Percentiles rank a stretch among this genome's conserved stretches.
These are phyloP conservation scores for Nakazawaea anatomiae DNA, from an alignment of 805 yeast species.

Conservation along the genomic window DNA sequence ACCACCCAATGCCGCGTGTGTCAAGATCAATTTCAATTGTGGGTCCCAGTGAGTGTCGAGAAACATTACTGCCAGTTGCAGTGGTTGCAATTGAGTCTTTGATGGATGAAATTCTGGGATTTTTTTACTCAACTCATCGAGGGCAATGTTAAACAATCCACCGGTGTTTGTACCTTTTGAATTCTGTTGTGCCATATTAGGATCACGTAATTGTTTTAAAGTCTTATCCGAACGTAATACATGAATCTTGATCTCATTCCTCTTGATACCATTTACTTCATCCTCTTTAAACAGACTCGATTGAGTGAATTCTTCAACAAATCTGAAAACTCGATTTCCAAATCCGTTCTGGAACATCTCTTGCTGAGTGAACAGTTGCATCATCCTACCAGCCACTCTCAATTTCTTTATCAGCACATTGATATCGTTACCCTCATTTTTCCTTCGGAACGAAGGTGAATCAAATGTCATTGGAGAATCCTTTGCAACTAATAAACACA, in stretches of 20 bases:
- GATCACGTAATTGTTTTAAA: constrained; percentile 65
- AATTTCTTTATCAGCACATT: constrained; percentile 69
- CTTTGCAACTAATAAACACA: constrained; percentile 67
- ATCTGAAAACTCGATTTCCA: constrained; percentile 72
- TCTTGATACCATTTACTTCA: constrained; percentile 20
- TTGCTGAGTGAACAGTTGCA: constrained; percentile 89
- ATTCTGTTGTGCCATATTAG: constrained; percentile 85
- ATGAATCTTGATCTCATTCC: constrained; percentile 72
- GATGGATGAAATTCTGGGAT: constrained; percentile 47
- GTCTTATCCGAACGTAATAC: constrained; percentile 63
- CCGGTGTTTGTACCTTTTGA: constrained; percentile 66
- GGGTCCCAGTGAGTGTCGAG: constrained; percentile 84
- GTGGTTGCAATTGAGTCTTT: constrained; percentile 33
- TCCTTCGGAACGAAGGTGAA: constrained; percentile 46
- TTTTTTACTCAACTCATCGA: constrained; percentile 57
- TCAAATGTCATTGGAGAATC: constrained; percentile 74
- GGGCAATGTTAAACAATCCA: constrained; percentile 70
- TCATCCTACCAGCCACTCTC: constrained; percentile 76
- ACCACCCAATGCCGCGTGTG: constrained; percentile 96
- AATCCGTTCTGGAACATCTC: constrained; percentile 78
- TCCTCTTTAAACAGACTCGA: constrained; percentile 50
- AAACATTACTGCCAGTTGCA: constrained; percentile 80
- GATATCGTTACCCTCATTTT: constrained; percentile 56
- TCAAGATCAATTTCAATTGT: constrained; percentile 49
- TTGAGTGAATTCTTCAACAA: constrained; percentile 56